Conservation (phyloP, 768 basidiomycete genomes). For the Lactarius deliciosus region DNA sequence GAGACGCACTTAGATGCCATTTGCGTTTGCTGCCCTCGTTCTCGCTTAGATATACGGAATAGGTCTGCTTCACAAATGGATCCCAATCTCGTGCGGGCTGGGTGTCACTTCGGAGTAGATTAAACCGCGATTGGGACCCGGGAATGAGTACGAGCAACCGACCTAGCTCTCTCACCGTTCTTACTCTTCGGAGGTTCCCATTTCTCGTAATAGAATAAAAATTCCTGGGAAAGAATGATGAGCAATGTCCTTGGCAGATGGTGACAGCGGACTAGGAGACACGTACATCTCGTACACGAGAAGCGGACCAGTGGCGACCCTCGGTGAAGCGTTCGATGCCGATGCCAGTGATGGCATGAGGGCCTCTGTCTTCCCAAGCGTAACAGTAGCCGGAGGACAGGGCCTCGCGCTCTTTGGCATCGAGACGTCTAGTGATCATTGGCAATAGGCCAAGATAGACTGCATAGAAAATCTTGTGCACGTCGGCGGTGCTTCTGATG, state of each 20-base stretch:
- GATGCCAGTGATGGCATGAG: slow-evolving; percentile 73
- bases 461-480: slow-evolving; percentile 78
- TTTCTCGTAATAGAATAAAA: slow-evolving; percentile 56
- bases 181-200: slow-evolving; percentile 43
- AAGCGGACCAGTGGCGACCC: slow-evolving; percentile 84
- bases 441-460: slow-evolving; percentile 68
- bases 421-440: slow-evolving; percentile 77
- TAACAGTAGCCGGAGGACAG: slow-evolving; percentile 79
- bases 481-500: slow-evolving; percentile 76
- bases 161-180: slow-evolving; percentile 36
- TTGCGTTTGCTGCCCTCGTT: slow-evolving; percentile 34
- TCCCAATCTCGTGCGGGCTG: slow-evolving; percentile 44
- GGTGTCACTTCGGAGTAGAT: slow-evolving; percentile 35
- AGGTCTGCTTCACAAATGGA: slow-evolving; percentile 54
- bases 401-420: slow-evolving; percentile 68
- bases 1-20: slow-evolving; percentile 51
- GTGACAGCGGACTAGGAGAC: not conserved
- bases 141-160: slow-evolving; percentile 21
- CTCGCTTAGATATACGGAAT: slow-evolving; percentile 41
- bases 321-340: slow-evolving; percentile 86
- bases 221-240: slow-evolving; percentile 41
- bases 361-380: slow-evolving; percentile 86
- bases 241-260: slow-evolving; percentile 11
- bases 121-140: slow-evolving; percentile 25
- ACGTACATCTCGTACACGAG: slow-evolving; percentile 56